Base-by-base conservation (phyloP, 352 stramenopile species). In the Globisporangium barbulae region DNA sequence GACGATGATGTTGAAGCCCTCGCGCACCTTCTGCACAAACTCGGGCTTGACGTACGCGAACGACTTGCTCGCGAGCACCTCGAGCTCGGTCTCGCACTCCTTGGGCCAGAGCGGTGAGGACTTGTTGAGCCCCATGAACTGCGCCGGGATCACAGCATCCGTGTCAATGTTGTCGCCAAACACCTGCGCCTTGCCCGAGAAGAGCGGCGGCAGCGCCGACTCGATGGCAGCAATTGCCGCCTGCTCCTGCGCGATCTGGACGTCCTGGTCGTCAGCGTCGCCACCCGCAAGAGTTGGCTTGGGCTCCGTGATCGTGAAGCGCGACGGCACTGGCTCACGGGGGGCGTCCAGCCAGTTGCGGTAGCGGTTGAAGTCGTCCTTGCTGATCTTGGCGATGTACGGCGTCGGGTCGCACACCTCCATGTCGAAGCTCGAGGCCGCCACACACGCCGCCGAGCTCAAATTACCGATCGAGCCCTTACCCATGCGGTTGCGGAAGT, bases 401-500 rank as follows among this genome's bases (percentile, higher is more conserved):
- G 76, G 73, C 53, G 76, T 81, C 12, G 85, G 85, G 68, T 93
- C 83, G 44, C 73, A 70, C 53, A 93, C 85, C 47, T 85, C 67
- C 85, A 93, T 93, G 52, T 78, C 69, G 45, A 93, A 93, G 65
- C 81, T 91, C 17, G 85, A 93, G 2, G 85, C 85, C 5, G 85
- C 85, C 30, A 93, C 83, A 28, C 76, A 73, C 13, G 80, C 80
- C 8, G 85, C 85, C 37, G 83, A 92, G 37, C 69, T 79, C 48
- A 93, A 61, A 69, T 93, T 90, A 12, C 81, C 85, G 41, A 93
- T 91, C 8, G 79, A 88, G n/a, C 85, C 85, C 59, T 78, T 87
- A 63, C 85, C 85, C 85, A 93, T 93, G 44, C 85, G 85, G 69
- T 93, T 93, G 63, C 80, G 83, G 67, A 91, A 93, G 77, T 93